Base-by-base conservation (phyloP, 768 basidiomycete species). In the Sarcodon aspratus region DNA sequence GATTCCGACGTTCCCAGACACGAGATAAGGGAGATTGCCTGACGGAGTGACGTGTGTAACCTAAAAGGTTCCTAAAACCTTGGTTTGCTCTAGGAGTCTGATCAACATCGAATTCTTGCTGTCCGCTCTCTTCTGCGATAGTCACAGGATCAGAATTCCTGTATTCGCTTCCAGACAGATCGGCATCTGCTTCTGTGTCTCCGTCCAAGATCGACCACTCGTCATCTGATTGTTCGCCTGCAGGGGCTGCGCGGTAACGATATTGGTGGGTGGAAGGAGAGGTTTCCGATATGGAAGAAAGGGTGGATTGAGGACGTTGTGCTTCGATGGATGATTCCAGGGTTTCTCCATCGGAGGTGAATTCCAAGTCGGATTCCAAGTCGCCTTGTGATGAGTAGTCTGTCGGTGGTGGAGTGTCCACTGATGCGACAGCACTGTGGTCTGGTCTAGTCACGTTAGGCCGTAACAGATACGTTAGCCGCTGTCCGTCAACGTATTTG, bases 391-490 rank as follows among this genome's bases (percentile, higher is more conserved):
- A 73, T 36, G 73, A 64, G 51, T 71, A 70, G 56, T 88, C 88
- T 1, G 85, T 88, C 8, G 70, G 63, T 3, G 87, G 84, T 7
- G 88, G 87, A 1, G 87, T 89, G 51, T 82, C 79, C 36, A 88
- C 62, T 6, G 61, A 57, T 6, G 63, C 58, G 13, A 63, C 56
- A 1, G 71, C 69, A 33, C 59, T 49, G 32, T 68, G 72, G 57
- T 79, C 78, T 1, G 81, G 81, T 12, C 76, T 77, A 17, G 74
- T 72, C 47, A 79, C 72, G 54, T 88, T 85, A 3, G 89, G 89
- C 34, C 89, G 79, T 18, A 92, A 73, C 45, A 92, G 77, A 62
- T 88, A 82, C 4, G 88, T 90, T 33, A 88, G 67, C 15, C 88
- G 80, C 40, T 70, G 62, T 0, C 78, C 78, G 1, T 73, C 61